These are phyloP conservation scores for Ogataea saltuana DNA, from an alignment of 805 yeast species.

Conservation along the genomic window DNA sequence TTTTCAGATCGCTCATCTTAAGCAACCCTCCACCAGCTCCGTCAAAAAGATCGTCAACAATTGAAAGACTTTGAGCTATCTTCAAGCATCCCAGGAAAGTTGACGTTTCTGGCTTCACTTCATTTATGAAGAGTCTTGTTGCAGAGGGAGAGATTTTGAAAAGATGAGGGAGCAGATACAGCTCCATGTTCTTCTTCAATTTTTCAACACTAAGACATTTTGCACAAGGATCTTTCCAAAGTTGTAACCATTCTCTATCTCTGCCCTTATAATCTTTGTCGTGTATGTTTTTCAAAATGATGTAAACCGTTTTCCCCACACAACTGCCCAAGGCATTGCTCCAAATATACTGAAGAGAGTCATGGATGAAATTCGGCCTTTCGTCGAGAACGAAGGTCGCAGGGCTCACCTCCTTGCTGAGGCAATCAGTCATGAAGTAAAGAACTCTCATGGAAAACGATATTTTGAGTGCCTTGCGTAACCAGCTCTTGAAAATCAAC, in stretches of 20 bases:
- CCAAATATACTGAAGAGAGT: conserved; percentile 51
- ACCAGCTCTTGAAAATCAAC: conserved; percentile 45
- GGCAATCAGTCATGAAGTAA: conserved; percentile 58
- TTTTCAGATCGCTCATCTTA: conserved; percentile 34
- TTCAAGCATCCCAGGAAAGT: conserved; percentile 56
- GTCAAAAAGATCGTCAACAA: conserved; percentile 49
- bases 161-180: conserved; percentile 62
- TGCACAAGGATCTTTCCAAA: conserved; percentile 50
- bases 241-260: conserved; percentile 44
- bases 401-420: conserved; percentile 51
- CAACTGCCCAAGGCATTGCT: conserved; percentile 66
- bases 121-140: conserved; percentile 32
- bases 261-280: conserved; percentile 21
- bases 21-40: conserved; percentile 20
- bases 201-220: conserved; percentile 35
- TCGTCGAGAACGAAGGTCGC: conserved; percentile 40
- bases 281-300: conserved; percentile 40
- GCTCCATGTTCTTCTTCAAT: conserved; percentile 49
- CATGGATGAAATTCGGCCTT: conserved; percentile 47
- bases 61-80: conserved; percentile 62
- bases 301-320: conserved; percentile 56
- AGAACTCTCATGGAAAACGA: conserved; percentile 57
- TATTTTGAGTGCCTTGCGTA: conserved; percentile 41
- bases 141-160: conserved; percentile 53
- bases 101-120: conserved; percentile 31